Base-by-base conservation (phyloP, 2,329 filamentous ascomycete species). In the Aspergillus fijiensis region DNA sequence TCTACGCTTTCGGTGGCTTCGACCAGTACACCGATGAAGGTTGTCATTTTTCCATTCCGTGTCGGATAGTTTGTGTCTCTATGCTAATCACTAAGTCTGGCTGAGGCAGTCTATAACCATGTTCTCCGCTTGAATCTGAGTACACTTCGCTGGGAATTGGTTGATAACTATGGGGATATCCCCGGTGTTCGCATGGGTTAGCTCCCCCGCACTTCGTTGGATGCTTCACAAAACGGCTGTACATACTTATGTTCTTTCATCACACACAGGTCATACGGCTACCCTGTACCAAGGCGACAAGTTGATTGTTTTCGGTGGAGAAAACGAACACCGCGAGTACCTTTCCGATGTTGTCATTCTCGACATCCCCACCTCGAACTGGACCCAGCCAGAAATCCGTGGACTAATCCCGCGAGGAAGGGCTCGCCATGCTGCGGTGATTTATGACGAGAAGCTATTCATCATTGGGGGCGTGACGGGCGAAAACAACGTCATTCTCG, bases 151-250 rank as follows among this genome's bases (percentile, higher is more conserved):
- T 99, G 95, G 95, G 95, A 87, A 66, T 81, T 99, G 54, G 94
- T 99, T 21, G 95, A 98, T 78, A 99, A 99, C 77, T 99, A 96
- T 80, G 95, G 95, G 35, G 94, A 98, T 77, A 98, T 98, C 65
- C 94, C 94, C 4, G 94, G 94, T 14, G 94, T 98, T 53, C 88
- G 94, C 66, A 98, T 98, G 95, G 94, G 93, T 92, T 82, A 68
- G 83, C 39, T 72, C 58, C 39, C 55, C 27, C 58, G 27, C 21
- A n/a, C 51, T n/a, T 19, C 31, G 19, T 23, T 50, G 5, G 1
- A 47, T 58, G 12, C 27, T 39, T 53, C 12, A 25, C n/a, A 25
- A 23, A 31, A 12, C 14, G n/a, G 31, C 29, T 11, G 12, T n/a
- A 55, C 52, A 57, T 33, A 54, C 49, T 31, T 3, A 35, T 48